A percentile compares a stretch with the other conserved stretches of the same genome.
Evolutionary conservation across 371 early-diverging fungal genomes (phyloP).

Genomic region (Smittium culicis): DNA sequence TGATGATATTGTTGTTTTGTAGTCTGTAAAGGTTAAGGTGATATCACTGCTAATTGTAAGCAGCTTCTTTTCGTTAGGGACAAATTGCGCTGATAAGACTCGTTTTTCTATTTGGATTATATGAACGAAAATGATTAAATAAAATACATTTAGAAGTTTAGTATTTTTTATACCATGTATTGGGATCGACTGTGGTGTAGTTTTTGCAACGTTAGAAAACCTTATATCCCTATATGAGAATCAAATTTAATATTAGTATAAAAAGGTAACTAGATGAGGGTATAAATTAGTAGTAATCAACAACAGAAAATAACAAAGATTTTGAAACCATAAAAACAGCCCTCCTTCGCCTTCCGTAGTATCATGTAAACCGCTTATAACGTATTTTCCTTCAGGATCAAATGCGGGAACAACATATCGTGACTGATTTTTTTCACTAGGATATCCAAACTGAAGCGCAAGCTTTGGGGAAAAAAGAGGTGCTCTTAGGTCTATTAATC

Average conservation of each 20-base stretch:
- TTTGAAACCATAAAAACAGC: constrained; percentile 8
- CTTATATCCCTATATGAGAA: constrained; percentile 10
- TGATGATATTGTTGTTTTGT: neutral
- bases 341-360: constrained; percentile 9
- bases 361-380: constrained; percentile 10
- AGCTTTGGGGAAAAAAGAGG: constrained; percentile 7
- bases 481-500: constrained; percentile 10
- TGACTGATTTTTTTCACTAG: constrained; percentile 8
- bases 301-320: too few relatives aligned
- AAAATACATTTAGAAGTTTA: neutral
- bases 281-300: too few relatives aligned
- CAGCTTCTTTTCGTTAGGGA: constrained; percentile 7
- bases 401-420: constrained; percentile 8
- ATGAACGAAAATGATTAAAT: neutral
- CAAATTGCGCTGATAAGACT: constrained; percentile 7
- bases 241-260: neutral
- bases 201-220: constrained; percentile 8
- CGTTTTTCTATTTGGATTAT: constrained; percentile 6
- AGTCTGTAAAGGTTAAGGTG: constrained; percentile 6
- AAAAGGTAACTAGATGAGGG: too few relatives aligned
- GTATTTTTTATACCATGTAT: constrained; percentile 7
- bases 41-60: constrained; percentile 6
- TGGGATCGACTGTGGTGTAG: constrained; percentile 4
- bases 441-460: constrained; percentile 11
- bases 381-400: constrained; percentile 8